These are phyloP conservation scores for Auriscalpium microsporum DNA, from an alignment of 768 basidiomycete genomes.

Conservation along the genomic window DNA sequence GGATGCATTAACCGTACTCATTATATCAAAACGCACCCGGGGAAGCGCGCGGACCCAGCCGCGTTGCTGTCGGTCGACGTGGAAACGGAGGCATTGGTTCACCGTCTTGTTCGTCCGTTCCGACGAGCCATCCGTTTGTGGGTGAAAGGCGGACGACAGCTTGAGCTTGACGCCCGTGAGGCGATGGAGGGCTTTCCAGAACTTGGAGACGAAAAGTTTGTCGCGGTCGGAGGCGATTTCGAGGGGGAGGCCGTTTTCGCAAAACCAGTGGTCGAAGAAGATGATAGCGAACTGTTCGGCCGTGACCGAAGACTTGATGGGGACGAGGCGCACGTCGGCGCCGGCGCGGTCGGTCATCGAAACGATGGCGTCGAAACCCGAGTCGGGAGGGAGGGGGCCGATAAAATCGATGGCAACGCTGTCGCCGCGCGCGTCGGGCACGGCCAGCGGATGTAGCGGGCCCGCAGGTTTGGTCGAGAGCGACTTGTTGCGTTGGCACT, in stretches of 20 bases:
- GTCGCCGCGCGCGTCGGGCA: conserved; percentile 16
- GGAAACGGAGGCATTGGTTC: conserved; percentile 9
- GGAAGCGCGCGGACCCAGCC: conserved; percentile 14
- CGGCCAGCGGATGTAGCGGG: conserved; percentile 19
- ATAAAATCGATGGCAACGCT: conserved; percentile 1
- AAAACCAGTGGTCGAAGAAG: no score
- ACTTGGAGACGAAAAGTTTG: conserved; percentile 5
- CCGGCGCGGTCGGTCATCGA: conserved; percentile 19
- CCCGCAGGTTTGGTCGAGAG: conserved; percentile 14
- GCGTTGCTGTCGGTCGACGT: conserved; percentile 16
- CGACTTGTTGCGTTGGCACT: conserved; percentile 1
- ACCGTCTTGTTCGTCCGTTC: no score
- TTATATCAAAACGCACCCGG: conserved; percentile 18
- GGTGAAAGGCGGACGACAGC: no score
- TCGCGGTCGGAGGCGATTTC: no score
- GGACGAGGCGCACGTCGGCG: conserved; percentile 10
- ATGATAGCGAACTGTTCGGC: no score
- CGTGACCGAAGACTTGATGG: neutral
- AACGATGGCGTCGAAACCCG: conserved; percentile 18
- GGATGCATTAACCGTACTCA: conserved; percentile 18
- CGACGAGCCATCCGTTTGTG: no score
- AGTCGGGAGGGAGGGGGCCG: no score
- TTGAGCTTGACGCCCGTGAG: conserved; percentile 7
- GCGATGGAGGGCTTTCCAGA: conserved; percentile 24
- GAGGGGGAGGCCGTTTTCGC: no score